Base-by-base conservation (phyloP, 345 rosid species). In the Gossypium rotundifolium region DNA sequence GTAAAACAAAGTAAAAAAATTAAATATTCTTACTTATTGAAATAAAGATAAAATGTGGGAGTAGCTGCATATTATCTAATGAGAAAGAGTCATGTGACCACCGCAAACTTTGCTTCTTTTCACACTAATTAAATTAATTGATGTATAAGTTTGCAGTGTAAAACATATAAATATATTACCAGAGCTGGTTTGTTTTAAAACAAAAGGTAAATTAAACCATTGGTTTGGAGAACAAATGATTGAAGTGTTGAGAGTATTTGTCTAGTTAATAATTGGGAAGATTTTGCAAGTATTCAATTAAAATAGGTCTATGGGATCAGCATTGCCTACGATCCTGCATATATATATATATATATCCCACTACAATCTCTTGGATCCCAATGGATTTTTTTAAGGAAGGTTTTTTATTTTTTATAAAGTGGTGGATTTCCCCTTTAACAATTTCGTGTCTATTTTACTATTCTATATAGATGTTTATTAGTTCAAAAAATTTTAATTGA, bases 311-410 rank as follows among this genome's bases (percentile, higher is more conserved):
- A 64, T 83, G 87, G 67, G 87, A 85, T 87, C 62, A 75, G 77
- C 69, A 73, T 11, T 76, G 84, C 83, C 81, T 85, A 53, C 87
- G 82, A 87, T 87, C 87, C 65, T 80, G 82, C 78, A 69, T 75
- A 33, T 44, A 5, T 9, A 27, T 27, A 27, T 27, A 27, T 9
- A 27, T 27, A 27, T 27, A 27, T 27, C 3, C 4, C 33, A 29
- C 33, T 29, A 29, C 38, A 29, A 33, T 65, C 27, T 44, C 27
- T 33, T 65, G 9, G 17, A 65, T 65, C 51, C 1, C 69, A 18
- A 42, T 33, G 38, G 38, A 33, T 33, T 4, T 4, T 27, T 29
- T 33, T 33, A 33, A 33, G 38, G 38, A 33, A 33, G 38, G 38
- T 33, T 4, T 33, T 33, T 33, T 5, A 0, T 5, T 33, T 4